Base-by-base conservation (phyloP, 352 stramenopile species). In the Globisporangium polare region DNA sequence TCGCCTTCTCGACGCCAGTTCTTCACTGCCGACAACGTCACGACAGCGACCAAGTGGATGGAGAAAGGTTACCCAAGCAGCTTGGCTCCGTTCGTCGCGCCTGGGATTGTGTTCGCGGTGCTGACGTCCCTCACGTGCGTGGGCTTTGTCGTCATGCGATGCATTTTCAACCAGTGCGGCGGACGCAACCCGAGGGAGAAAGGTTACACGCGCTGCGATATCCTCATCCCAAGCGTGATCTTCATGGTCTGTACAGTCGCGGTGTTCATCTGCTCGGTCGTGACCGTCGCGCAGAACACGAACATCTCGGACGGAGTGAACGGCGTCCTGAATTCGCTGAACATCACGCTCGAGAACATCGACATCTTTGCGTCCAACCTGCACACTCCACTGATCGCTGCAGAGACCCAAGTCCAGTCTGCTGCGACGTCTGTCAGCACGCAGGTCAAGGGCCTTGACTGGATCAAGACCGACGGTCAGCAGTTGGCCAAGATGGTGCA, bases 121-220 rank as follows among this genome's bases (percentile, higher is more conserved):
- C 65, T 92, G 35, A 88, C 74, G 3, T 73, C 75, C 0, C 42
- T 94, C 22, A 57, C 67, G 18, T 87, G 71, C 27, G 72, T 92
- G 24, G 71, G 56, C 0, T 94, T 94, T 35, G 47, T 90, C 6
- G 52, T 94, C 22, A 57, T 91, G 6, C 83, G 86, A 2, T 94
- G 86, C 58, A 62, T 90, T 4, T 94, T 89, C 68, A 94, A 94
- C 61, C 78, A 79, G 37, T 94, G 86, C 53, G 81, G 86, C 3
- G 86, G 86, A 1, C 80, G 83, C 4, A 87, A 90, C 43, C 86
- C 86, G 5, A 67, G 67, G 12, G 83, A 93, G 18, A 88, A 90
- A 35, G 86, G 86, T 3, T 94, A 94, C 66, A 80, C 82, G 45
- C 82, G 82, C n/a, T 93, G 86, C 53, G 75, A 88, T 45, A 85